Evolutionary conservation across 306 rosid genomes (phyloP), one percentile per base, ranked within the genome.

Genomic region (Vigna reflexopilosa): DNA sequence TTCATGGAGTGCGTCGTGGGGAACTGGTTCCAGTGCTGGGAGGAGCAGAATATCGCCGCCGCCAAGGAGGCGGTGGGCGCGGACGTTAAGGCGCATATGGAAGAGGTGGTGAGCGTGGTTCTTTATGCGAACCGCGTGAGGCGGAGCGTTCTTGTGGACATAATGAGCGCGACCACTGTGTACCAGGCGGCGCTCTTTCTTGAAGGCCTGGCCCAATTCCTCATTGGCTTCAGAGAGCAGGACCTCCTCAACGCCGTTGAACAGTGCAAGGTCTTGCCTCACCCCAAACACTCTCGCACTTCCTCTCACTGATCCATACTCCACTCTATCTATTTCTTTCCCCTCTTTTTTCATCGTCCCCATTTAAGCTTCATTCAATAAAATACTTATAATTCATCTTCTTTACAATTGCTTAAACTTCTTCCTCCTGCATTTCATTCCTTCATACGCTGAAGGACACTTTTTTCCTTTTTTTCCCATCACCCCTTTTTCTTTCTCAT

Each of bases 151-250:
- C 83, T 93, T 26, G 65, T 83, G 2, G 96, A 89, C 72, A 90
- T 90, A 0, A 56, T 90, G 3, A 84, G 90, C 4, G 87, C 83
- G 28, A 80, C 86, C 0, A 86, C 69, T 0, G 40, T 89, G 48
- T 75, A 84, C 67, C 97, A 89, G 74, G 88, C 84, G 26, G 91
- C 94, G 1, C 63, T 89, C 69, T 91, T 89, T 85, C 90, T 91
- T 78, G 89, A 88, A 78, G 92, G 80, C 11, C 54, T 91, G 57
- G 86, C 97, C 74, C 89, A 88, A 67, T 91, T 91, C 64, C 80
- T 89, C 19, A 82, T 89, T 77, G 94, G 86, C 20, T 88, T 89
- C 34, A 78, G 81, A 9, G 90, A 89, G 51, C 85, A 80, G 6
- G 84, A 81, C 12, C 63, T 91, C 67, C 45, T 86, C 9, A 65